phyloP scores from a whole-genome alignment of 345 rosid species.

The Citrus unshiu region DNA sequence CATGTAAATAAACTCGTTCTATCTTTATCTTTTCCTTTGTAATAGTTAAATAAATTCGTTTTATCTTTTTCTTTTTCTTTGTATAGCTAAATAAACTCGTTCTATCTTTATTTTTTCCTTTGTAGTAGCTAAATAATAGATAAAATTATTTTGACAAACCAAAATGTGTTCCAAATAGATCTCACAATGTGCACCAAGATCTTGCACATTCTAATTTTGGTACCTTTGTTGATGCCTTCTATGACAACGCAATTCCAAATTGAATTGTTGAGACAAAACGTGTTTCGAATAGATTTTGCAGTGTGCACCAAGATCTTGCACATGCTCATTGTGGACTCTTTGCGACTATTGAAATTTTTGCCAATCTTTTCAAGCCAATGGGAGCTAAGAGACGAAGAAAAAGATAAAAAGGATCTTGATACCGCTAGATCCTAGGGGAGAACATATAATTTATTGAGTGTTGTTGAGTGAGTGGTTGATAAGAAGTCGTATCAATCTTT shows the following conservation, averaged over 20 bases:
- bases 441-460: not conserved
- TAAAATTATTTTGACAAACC: not conserved
- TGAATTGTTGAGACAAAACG: not conserved
- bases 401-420: not conserved
- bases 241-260: too few relatives aligned
- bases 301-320: slow-evolving; percentile 1
- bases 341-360: not conserved
- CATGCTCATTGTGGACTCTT: not conserved
- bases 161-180: not conserved
- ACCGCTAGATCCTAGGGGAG: not conserved
- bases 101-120: too few relatives aligned
- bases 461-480: slow-evolving; percentile 23
- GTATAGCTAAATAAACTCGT: too few relatives aligned
- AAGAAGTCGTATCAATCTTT: slow-evolving; percentile 40
- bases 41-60: too few relatives aligned
- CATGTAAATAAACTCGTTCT: too few relatives aligned
- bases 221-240: too few relatives aligned
- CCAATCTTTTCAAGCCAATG: not conserved
- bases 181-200: not conserved
- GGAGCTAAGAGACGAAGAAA: not conserved
- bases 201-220: not conserved
- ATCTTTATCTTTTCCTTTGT: too few relatives aligned
- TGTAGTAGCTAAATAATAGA: too few relatives aligned
- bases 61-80: too few relatives aligned
- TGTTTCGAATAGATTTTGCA: not conserved